Percentiles rank a stretch among this genome's conserved stretches.
Conservation (phyloP, 2,329 filamentous ascomycete genomes). For the Dendryphion nanum region DNA sequence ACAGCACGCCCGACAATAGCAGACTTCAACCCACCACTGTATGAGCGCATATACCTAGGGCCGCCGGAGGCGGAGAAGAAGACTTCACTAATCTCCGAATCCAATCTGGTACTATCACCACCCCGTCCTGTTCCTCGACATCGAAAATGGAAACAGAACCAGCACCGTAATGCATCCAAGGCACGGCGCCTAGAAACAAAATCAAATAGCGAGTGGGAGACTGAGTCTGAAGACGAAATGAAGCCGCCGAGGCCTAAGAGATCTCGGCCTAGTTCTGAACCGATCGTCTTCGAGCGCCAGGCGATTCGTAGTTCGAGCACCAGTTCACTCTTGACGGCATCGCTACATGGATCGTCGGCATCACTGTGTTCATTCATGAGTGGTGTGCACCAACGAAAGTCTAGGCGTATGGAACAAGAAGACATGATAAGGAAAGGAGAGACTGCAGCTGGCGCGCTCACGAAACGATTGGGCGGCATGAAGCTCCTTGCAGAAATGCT, state of each 20-base stretch:
- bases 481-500: neutral
- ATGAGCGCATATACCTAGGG: constrained; percentile 20
- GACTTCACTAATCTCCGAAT: constrained; percentile 1
- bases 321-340: constrained; percentile 17
- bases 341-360: too few relatives aligned
- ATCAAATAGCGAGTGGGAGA: too few relatives aligned
- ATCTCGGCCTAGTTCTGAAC: too few relatives aligned
- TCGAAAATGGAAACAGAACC: too few relatives aligned
- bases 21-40: constrained; percentile 17
- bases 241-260: too few relatives aligned
- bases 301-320: constrained; percentile 14
- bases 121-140: neutral
- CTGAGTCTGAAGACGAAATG: too few relatives aligned
- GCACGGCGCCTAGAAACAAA: too few relatives aligned
- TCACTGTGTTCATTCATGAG: too few relatives aligned
- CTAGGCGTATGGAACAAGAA: neutral
- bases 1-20: constrained; percentile 12
- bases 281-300: constrained; percentile 18
- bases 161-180: too few relatives aligned
- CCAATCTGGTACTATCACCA: neutral
- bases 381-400: too few relatives aligned
- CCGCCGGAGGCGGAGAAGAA: neutral
- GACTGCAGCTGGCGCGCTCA: neutral
- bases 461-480: neutral
- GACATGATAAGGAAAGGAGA: neutral